Conservation (phyloP, 352 stramenopile species). For the Phytophthora tubulina region DNA sequence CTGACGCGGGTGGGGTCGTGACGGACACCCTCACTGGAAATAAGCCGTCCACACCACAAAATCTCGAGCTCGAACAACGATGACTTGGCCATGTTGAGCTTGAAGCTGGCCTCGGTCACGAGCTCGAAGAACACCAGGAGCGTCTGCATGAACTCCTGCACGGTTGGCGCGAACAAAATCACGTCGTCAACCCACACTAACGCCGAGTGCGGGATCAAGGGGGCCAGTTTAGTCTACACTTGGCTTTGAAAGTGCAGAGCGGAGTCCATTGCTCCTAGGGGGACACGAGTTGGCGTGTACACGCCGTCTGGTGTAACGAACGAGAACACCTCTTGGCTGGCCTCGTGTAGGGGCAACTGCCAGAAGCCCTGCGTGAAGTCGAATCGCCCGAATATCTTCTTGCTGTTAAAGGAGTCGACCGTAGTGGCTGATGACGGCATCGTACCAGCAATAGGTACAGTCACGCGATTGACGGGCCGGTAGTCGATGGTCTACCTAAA, state of each 20-base stretch:
- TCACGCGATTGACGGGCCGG: slow-evolving; percentile 8
- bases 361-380: slow-evolving; percentile 39
- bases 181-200: slow-evolving; percentile 42
- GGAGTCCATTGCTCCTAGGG: slow-evolving; percentile 6
- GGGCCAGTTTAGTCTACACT: slow-evolving; percentile 4
- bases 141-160: slow-evolving; percentile 4
- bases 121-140: slow-evolving; percentile 27
- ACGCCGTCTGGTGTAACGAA: slow-evolving; percentile 34
- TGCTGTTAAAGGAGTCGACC: neutral
- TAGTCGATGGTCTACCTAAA: slow-evolving; percentile 9
- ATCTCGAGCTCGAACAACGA: slow-evolving; percentile 25
- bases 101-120: slow-evolving; percentile 13
- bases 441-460: slow-evolving; percentile 11
- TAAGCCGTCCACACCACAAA: slow-evolving; percentile 32
- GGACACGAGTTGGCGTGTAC: slow-evolving; percentile 18
- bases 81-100: slow-evolving; percentile 28
- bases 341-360: slow-evolving; percentile 27
- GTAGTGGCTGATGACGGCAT: slow-evolving; percentile 19
- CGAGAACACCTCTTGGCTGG: slow-evolving; percentile 20
- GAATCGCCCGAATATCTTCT: slow-evolving; percentile 11
- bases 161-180: slow-evolving; percentile 20
- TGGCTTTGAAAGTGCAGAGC: no score
- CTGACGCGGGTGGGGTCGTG: slow-evolving; percentile 17
- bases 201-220: slow-evolving; percentile 11
- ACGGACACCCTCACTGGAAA: slow-evolving; percentile 15